Base-by-base conservation (phyloP, 176 grass and related monocot species). In the Oryza officinalis region DNA sequence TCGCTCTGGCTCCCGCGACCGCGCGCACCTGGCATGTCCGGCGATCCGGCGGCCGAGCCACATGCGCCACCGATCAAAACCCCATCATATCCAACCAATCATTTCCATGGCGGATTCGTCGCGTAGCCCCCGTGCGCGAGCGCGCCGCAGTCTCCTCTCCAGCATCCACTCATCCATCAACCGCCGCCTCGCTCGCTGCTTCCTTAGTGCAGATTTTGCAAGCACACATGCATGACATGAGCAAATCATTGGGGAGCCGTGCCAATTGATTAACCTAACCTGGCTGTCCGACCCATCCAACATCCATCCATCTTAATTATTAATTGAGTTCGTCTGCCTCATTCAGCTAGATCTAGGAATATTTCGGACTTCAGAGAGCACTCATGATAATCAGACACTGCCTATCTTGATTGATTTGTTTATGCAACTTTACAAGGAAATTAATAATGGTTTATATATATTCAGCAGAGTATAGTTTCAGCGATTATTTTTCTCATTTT, bases 11-110 rank as follows among this genome's bases (percentile, higher is more conserved):
- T 8, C 15, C 15, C 65, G 32, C 28, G 65, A 3, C 14, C 64
- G 37, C 37, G 12, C 35, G 8, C 49, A 63, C 65, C 75, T 79
- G 84, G 67, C 84, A 72, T 86, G 75, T 72, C 75, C 20, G 83
- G 75, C 5, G 75, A 85, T 64, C 20, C 13, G 37, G 8, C 12
- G 1, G 13, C 18, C 13, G 11, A 13, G 33, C 65, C 83, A 85
- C 75, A 85, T 85, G 40, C 13, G 45, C 13, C 13, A n/a, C 52
- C 52, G 20, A 38, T 38, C 37, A 38, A 38, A 32, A 4, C 32
- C 32, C 32, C 32, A 30, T 14, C 47, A 0, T 5, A 10, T 7
- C 1, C 1, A 12, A 13, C 12, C 45, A 13, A 13, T 15, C 45
- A 47, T 47, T 47, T 47, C 45, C 45, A 47, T 47, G 50, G 50